phyloP scores from a whole-genome alignment of 2,329 filamentous ascomycete species.

The Aureobasidium sp. region DNA sequence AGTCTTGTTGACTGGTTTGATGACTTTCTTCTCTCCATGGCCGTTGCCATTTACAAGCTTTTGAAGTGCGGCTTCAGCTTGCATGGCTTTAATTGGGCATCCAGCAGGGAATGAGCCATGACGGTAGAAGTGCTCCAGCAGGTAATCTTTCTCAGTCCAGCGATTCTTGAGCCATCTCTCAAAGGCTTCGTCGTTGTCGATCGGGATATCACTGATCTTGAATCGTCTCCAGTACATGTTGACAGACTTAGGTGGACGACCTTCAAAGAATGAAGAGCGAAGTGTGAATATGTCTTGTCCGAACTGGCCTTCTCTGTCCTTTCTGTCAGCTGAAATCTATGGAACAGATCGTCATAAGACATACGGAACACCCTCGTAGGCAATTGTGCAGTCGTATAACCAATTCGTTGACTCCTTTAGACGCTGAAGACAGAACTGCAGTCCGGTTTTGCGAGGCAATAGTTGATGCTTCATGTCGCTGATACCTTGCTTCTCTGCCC shows the following conservation, averaged over 20 bases:
- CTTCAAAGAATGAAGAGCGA: constrained; percentile 72
- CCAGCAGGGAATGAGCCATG: constrained; percentile 74
- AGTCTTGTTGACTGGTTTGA: constrained; percentile 15
- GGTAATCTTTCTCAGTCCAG: constrained; percentile 80
- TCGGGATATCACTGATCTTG: constrained; percentile 66
- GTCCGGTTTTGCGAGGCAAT: constrained; percentile 68
- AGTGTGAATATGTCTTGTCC: constrained; percentile 82
- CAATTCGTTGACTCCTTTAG: constrained; percentile 64
- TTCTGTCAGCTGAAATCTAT: background rate
- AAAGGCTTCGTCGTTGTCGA: constrained; percentile 61
- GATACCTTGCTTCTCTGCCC: constrained; percentile 65
- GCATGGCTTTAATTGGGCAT: constrained; percentile 29
- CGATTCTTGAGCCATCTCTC: constrained; percentile 69
- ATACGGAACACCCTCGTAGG: constrained; percentile 84
- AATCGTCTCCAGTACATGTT: constrained; percentile 93
- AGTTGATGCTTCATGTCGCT: constrained; percentile 60
- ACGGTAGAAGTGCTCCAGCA: constrained; percentile 65
- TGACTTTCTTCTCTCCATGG: constrained; percentile 14
- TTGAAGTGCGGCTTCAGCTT: constrained; percentile 26
- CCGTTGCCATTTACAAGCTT: constrained; percentile 26
- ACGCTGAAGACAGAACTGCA: constrained; percentile 67
- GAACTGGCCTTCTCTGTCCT: constrained; percentile 44
- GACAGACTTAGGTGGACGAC: constrained; percentile 77
- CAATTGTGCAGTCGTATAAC: constrained; percentile 83
- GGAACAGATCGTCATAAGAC: constrained; percentile 10